Evolutionary conservation across 2,329 filamentous ascomycete species (phyloP).

Genomic region (Pestalotiopsis sp.): DNA sequence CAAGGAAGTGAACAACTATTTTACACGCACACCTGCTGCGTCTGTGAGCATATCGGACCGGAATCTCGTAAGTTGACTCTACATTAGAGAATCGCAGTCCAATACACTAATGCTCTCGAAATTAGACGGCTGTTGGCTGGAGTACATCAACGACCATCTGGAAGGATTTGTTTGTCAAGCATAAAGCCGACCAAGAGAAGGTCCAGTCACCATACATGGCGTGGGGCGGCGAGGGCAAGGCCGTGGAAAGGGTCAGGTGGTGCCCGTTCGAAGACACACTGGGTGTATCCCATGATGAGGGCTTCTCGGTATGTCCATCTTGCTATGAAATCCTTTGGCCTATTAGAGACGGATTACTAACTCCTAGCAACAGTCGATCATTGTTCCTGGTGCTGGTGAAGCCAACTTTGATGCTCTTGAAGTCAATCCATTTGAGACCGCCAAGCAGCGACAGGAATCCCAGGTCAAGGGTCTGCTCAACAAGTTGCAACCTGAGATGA

Average conservation of each 20-base stretch:
- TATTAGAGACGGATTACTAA: background rate
- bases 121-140: constrained; percentile 79
- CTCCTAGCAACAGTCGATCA: constrained; percentile 83
- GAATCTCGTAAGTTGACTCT: constrained; percentile 51
- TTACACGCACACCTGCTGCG: constrained; percentile 78
- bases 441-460: constrained; percentile 87
- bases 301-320: background rate
- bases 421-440: constrained; percentile 91
- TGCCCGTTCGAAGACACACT: constrained; percentile 95
- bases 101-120: background rate
- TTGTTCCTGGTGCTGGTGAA: constrained; percentile 94
- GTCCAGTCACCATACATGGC: constrained; percentile 88
- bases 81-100: background rate
- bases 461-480: constrained; percentile 90
- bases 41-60: constrained; percentile 88
- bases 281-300: constrained; percentile 73
- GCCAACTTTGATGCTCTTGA: constrained; percentile 95
- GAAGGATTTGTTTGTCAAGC: constrained; percentile 84
- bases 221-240: constrained; percentile 85
- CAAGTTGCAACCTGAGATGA: constrained; percentile 97
- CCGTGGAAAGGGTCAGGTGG: constrained; percentile 82
- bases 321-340: background rate
- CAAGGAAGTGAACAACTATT: constrained; percentile 79
- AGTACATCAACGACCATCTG: constrained; percentile 88
- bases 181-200: constrained; percentile 71